Conservation (phyloP, 1,139 yeast species). For the Yamadazyma aaseri region DNA sequence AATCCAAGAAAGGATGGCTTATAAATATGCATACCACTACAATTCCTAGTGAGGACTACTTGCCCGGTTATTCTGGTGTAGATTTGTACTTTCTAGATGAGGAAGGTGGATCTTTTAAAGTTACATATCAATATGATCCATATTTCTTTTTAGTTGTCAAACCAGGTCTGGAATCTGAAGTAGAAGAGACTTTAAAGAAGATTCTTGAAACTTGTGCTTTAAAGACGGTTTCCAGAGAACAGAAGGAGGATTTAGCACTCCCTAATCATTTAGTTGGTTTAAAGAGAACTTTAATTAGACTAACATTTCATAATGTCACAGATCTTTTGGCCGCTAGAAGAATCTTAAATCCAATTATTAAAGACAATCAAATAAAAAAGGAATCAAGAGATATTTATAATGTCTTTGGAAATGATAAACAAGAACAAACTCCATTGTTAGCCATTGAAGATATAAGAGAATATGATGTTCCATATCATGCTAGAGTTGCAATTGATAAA, state of each 20-base stretch:
- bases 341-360: slow-evolving; percentile 64
- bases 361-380: slow-evolving; percentile 61
- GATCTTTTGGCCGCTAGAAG: slow-evolving; percentile 78
- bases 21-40: slow-evolving; percentile 81
- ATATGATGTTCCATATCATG: slow-evolving; percentile 96
- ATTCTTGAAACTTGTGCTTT: slow-evolving; percentile 57
- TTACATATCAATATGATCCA: slow-evolving; percentile 81
- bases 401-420: slow-evolving; percentile 6
- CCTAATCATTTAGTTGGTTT: slow-evolving; percentile 89
- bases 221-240: slow-evolving; percentile 53
- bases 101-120: slow-evolving; percentile 94
- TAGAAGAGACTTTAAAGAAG: slow-evolving; percentile 80
- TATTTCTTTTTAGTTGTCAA: slow-evolving; percentile 76
- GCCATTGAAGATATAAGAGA: slow-evolving; percentile 81
- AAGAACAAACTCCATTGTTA: slow-evolving; percentile 57
- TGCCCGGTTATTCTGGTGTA: slow-evolving; percentile 78
- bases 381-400: slow-evolving; percentile 73
- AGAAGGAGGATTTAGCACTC: slow-evolving; percentile 74
- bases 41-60: slow-evolving; percentile 51
- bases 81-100: slow-evolving; percentile 96
- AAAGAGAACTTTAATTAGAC: slow-evolving; percentile 59
- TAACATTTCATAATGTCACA: slow-evolving; percentile 71
- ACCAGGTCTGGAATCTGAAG: slow-evolving; percentile 70
- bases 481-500: slow-evolving; percentile 87
- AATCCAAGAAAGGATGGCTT: slow-evolving; percentile 82